A percentile compares a stretch with the other conserved stretches of the same genome.
Evolutionary conservation across 805 yeast genomes (phyloP).

Genomic region (Starmera dryadoides): DNA sequence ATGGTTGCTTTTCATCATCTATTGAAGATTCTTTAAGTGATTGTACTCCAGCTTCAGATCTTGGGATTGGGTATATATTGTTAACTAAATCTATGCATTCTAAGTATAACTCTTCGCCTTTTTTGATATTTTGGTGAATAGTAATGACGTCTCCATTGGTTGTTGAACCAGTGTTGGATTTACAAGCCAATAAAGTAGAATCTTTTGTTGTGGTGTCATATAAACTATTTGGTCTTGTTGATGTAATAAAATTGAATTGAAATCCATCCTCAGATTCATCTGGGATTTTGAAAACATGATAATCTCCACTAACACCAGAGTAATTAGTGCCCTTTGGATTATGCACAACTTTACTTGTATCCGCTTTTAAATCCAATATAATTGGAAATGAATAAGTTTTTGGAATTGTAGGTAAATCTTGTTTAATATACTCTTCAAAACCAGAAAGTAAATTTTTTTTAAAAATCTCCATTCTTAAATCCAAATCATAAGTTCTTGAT

Average conservation of each 20-base stretch:
- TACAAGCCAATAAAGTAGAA: not conserved
- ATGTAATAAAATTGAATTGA: constrained; percentile 16
- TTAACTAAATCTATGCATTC: constrained; percentile 39
- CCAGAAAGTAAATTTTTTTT: constrained; percentile 42
- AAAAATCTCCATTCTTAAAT: constrained; percentile 52
- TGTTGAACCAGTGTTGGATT: not conserved
- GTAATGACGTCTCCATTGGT: no score
- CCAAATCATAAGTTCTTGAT: constrained; percentile 43
- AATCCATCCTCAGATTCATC: not conserved
- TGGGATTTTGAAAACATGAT: constrained; percentile 1
- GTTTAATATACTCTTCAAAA: constrained; percentile 36
- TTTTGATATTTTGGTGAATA: no score
- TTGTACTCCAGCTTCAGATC: constrained; percentile 30
- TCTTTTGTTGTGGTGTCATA: not conserved
- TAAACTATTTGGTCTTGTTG: not conserved
- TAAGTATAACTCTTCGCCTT: constrained; percentile 14
- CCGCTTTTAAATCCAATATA: not conserved
- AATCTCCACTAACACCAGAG: not conserved
- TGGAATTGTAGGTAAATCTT: constrained; percentile 15
- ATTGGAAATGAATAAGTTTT: no score
- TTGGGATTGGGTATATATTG: constrained; percentile 40
- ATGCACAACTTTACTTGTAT: no score
- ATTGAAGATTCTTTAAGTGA: constrained; percentile 45
- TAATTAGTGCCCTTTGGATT: no score
- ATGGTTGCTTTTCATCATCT: constrained; percentile 44